A percentile compares a stretch with the other conserved stretches of the same genome.
Conservation (phyloP, 1,139 yeast genomes). For the Diutina mesorugosa region DNA sequence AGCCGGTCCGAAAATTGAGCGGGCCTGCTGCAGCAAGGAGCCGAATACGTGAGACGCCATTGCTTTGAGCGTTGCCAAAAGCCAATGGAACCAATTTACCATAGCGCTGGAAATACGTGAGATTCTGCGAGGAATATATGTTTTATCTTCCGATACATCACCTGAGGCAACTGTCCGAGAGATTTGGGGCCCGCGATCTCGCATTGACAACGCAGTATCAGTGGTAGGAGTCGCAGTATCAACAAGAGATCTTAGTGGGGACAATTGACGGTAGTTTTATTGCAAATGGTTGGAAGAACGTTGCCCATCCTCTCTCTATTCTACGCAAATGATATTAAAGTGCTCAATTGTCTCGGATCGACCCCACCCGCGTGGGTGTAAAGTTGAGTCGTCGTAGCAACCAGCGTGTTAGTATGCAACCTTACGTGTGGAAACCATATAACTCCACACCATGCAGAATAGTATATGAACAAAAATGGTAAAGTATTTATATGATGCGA, state of each 20-base stretch:
- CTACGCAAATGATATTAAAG: too few species aligned
- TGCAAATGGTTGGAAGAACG: too few species aligned
- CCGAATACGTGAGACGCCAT: neutral
- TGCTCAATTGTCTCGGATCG: neutral
- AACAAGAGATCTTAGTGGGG: neutral
- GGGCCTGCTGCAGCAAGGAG: neutral
- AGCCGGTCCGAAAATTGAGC: neutral
- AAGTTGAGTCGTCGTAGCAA: neutral
- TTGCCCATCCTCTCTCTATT: too few species aligned
- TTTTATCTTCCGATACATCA: neutral
- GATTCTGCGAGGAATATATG: neutral
- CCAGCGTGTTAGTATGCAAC: neutral
- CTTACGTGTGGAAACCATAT: neutral
- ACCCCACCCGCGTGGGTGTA: neutral
- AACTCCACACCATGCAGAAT: neutral
- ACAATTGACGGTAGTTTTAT: too few species aligned
- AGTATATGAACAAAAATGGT: neutral
- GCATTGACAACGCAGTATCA: neutral
- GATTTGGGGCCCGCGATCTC: neutral
- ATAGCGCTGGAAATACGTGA: neutral
- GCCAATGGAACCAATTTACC: neutral
- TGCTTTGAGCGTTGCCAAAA: neutral
- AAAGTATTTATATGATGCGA: too few species aligned
- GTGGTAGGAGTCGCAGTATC: neutral
- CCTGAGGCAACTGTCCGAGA: neutral